Base-by-base conservation (phyloP, 805 yeast species). In the Candida sanyiensis region DNA sequence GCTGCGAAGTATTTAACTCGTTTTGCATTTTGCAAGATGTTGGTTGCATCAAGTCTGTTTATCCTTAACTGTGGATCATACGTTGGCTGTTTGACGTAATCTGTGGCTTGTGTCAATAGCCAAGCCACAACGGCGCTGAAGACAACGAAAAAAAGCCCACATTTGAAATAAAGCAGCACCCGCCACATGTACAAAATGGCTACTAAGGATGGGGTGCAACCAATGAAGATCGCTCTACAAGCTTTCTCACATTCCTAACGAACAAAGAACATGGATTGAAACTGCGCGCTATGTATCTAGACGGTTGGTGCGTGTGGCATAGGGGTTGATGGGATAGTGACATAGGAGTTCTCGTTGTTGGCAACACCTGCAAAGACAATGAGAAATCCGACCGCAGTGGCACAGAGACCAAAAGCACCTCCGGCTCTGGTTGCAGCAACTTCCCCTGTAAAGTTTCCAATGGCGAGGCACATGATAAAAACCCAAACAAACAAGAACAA, bases 331-430 rank as follows among this genome's bases (percentile, higher is more conserved):
- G 65, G 63, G 35, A 76, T 59, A 13, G 63, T 61, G 46, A 80
- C 46, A 56, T 80, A 83, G 28, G 81, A 67, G 62, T 80, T 83
- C 39, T 74, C 70, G 11, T 57, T 56, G 40, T 71, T 76, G 5
- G 83, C 80, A 15, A 74, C 64, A 57, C 80, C 81, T 19, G 81
- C 80, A 51, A 69, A 75, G 3, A 83, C 76, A 45, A 77, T 77
- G 55, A 73, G 77, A 72, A 77, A 79, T 12, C 80, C 85, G 38
- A 70, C 48, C 38, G 72, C 59, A 2, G 81, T 69, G 15, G 80
- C 67, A 22, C 78, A 47, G 23, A 79, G 59, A 22, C 85, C 84
- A 33, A 76, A 56, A 24, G 70, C 72, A 42, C 86, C 87, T 43
- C 80, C 86, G 15, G 81, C 85, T 56, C 64, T 71, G 15, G 59